phyloP scores from a whole-genome alignment of 257 asterid genomes.

The Echium plantagineum region DNA sequence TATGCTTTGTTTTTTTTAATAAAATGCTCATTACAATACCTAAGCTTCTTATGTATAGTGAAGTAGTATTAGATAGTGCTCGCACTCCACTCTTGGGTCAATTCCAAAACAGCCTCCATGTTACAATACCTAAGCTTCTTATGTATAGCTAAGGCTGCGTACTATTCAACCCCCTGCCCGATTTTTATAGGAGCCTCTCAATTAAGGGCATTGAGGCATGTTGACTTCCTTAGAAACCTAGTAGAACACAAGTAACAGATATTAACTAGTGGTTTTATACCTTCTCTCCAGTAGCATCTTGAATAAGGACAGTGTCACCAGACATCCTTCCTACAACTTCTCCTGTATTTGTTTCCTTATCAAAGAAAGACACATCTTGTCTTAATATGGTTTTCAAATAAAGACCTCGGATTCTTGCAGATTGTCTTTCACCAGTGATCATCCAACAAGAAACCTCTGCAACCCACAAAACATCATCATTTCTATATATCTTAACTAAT shows the following conservation, averaged over 20 bases:
- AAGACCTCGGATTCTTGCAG: conserved; percentile 55
- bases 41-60: too few species aligned
- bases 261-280: conserved; percentile 11
- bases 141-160: too few species aligned
- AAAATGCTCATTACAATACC: too few species aligned
- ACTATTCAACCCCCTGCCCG: too few species aligned
- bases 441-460: conserved; percentile 89
- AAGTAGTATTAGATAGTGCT: too few species aligned
- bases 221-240: too few species aligned
- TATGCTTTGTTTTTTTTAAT: background rate
- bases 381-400: conserved; percentile 55
- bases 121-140: too few species aligned
- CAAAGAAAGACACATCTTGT: conserved; percentile 80
- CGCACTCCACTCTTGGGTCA: too few species aligned
- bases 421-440: conserved; percentile 90
- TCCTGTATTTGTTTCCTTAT: conserved; percentile 66
- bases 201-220: too few species aligned
- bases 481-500: background rate
- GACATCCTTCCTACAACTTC: conserved; percentile 87
- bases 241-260: too few species aligned
- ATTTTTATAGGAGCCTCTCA: too few species aligned
- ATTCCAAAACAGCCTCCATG: too few species aligned
- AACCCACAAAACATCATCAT: background rate
- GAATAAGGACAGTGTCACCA: conserved; percentile 88
- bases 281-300: conserved; percentile 95